These are phyloP conservation scores for Ophiostoma ips DNA, from an alignment of 2,329 filamentous ascomycete genomes.

Conservation along the genomic window DNA sequence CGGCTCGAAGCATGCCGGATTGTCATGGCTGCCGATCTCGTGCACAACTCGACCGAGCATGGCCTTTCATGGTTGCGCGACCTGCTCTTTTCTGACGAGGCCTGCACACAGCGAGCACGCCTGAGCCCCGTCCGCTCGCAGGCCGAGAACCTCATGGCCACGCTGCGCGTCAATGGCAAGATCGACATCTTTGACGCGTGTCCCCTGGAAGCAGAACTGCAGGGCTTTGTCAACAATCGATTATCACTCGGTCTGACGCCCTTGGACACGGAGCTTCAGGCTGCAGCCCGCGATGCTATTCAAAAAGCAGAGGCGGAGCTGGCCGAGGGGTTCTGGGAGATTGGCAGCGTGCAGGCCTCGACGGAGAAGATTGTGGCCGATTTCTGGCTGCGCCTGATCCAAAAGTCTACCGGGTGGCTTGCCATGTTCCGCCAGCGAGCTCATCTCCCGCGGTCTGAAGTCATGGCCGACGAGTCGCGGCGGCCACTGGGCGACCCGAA, in stretches of 20 bases:
- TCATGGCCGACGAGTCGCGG: conserved; percentile 33
- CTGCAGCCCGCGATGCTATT: conserved; percentile 44
- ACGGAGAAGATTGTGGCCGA: conserved; percentile 34
- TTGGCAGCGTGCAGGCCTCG: not conserved
- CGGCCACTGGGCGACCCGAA: conserved; percentile 36
- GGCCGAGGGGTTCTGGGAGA: not conserved
- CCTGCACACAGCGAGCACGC: conserved; percentile 28
- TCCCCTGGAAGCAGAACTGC: conserved; percentile 39
- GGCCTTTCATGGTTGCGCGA: conserved; percentile 43
- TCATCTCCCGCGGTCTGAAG: conserved; percentile 41
- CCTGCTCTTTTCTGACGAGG: conserved; percentile 36
- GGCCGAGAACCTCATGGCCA: conserved; percentile 32
- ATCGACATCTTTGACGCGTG: conserved; percentile 42
- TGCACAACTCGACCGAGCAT: conserved; percentile 23
- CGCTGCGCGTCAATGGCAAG: conserved; percentile 43
- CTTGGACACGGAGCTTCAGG: conserved; percentile 45
- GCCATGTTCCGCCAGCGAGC: conserved; percentile 41
- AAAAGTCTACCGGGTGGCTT: conserved; percentile 39
- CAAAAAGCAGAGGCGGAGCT: conserved; percentile 36
- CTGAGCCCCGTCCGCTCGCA: conserved; percentile 33
- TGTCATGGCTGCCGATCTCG: conserved; percentile 39
- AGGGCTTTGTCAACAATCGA: conserved; percentile 37
- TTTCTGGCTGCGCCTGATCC: conserved; percentile 41
- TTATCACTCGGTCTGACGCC: conserved; percentile 42
- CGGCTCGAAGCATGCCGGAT: conserved; percentile 46